A percentile compares a stretch with the other conserved stretches of the same genome.
phyloP scores from a whole-genome alignment of 192 early-diverging fungal genomes.

The Gryganskiella cystojenkinii region DNA sequence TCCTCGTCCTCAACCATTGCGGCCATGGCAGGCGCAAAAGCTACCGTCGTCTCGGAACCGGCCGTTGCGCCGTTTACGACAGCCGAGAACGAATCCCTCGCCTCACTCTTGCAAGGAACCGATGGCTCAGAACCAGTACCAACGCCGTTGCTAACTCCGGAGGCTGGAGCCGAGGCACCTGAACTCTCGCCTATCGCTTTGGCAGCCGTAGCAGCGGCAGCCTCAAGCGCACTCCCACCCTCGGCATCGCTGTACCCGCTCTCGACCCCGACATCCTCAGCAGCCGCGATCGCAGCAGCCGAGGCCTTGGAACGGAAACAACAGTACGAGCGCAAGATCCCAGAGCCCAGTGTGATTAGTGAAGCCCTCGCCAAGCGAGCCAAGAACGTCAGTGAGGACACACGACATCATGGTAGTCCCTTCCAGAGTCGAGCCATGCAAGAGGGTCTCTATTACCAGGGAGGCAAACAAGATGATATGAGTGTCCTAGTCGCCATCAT shows the following conservation, averaged over 20 bases:
- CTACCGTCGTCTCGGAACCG: neutral
- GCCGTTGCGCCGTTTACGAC: neutral
- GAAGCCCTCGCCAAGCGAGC: slow-evolving; percentile 84
- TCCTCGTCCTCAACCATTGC: slow-evolving; percentile 30
- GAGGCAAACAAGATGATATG: slow-evolving; percentile 97
- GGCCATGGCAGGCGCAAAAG: slow-evolving; percentile 14
- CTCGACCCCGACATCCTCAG: neutral
- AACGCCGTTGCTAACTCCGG: neutral
- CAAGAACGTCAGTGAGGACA: slow-evolving; percentile 83
- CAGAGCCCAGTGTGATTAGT: slow-evolving; percentile 82
- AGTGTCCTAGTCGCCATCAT: slow-evolving; percentile 90
- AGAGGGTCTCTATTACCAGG: slow-evolving; percentile 93
- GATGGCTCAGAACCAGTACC: neutral
- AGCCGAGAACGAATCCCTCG: slow-evolving; percentile 5
- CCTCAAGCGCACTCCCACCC: slow-evolving; percentile 15
- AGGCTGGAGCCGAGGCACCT: neutral
- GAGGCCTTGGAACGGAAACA: neutral
- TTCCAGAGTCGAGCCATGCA: slow-evolving; percentile 95
- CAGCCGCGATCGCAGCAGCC: slow-evolving; percentile 2
- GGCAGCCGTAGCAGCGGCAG: slow-evolving; percentile 31
- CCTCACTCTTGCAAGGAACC: neutral
- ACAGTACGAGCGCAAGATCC: slow-evolving; percentile 22
- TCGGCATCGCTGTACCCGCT: slow-evolving; percentile 23
- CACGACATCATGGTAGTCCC: slow-evolving; percentile 78
- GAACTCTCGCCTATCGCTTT: slow-evolving; percentile 39